Evolutionary conservation across 202 grass and related monocot species (phyloP).

Genomic region (Cymbopogon flexuosus): DNA sequence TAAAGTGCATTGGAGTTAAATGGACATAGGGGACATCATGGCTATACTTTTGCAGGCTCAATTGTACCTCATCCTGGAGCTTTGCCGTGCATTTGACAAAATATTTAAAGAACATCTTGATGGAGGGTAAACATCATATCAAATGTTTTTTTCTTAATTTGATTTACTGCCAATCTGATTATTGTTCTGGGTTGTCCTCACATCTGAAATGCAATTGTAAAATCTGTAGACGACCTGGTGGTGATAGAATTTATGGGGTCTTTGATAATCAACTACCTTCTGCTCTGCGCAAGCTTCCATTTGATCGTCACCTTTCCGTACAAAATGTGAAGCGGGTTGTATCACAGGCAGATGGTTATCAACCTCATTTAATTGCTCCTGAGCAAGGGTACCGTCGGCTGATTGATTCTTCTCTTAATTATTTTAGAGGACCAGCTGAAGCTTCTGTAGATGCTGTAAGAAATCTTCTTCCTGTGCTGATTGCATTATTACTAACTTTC

Average conservation of each 20-base stretch:
- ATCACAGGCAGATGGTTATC: conserved; percentile 95
- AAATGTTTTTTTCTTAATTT: neutral
- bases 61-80: conserved; percentile 83
- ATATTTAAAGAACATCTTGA: conserved; percentile 99
- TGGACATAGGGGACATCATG: conserved; percentile 13
- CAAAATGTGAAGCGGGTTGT: conserved; percentile 86
- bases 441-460: conserved; percentile 97
- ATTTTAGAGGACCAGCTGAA: conserved; percentile 94
- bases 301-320: conserved; percentile 68
- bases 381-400: conserved; percentile 93
- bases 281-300: conserved; percentile 87
- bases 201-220: conserved; percentile 29
- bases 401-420: conserved; percentile 85
- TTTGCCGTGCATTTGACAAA: conserved; percentile 90
- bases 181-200: neutral
- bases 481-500: neutral
- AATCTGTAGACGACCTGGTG: conserved; percentile 65
- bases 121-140: conserved; percentile 62
- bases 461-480: conserved; percentile 13
- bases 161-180: neutral
- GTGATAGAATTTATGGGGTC: conserved; percentile 87
- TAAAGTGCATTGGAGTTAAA: neutral
- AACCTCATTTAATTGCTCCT: conserved; percentile 94
- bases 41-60: conserved; percentile 57
- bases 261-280: conserved; percentile 87